These are phyloP conservation scores for Bryoglossum gracile DNA, from an alignment of 495 filamentous ascomycete genomes.

Conservation along the genomic window DNA sequence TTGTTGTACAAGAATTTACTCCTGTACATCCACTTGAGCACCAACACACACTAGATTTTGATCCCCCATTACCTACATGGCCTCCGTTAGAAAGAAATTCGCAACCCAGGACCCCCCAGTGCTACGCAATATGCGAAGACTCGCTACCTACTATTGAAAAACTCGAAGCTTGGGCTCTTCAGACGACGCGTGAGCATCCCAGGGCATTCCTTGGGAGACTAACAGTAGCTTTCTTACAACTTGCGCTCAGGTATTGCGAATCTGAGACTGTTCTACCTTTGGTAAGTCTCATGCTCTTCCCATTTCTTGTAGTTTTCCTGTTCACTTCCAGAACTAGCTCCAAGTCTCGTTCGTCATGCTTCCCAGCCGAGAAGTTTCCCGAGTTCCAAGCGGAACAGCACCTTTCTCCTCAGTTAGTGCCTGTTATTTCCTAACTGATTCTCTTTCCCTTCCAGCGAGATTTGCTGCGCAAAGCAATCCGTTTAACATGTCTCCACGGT, in stretches of 20 bases:
- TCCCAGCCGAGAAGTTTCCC: too few relatives aligned
- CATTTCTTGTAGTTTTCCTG: too few relatives aligned
- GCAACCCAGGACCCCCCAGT: background rate
- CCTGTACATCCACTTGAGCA: background rate
- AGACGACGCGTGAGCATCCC: background rate
- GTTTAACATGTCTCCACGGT: slow-evolving; percentile 4
- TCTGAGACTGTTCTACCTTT: background rate
- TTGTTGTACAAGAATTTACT: background rate
- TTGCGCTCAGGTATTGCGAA: background rate
- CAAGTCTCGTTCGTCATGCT: too few relatives aligned
- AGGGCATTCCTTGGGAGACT: background rate
- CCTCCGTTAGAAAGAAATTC: background rate
- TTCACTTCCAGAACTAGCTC: too few relatives aligned
- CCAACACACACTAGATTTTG: background rate
- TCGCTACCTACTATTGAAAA: background rate
- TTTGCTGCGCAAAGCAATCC: slow-evolving; percentile 3
- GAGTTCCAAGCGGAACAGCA: too few relatives aligned
- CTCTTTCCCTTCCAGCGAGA: slow-evolving; percentile 2
- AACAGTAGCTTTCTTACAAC: background rate
- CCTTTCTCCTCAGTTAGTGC: too few relatives aligned
- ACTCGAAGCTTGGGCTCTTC: slow-evolving; percentile 1
- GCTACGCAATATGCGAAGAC: background rate
- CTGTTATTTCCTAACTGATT: too few relatives aligned
- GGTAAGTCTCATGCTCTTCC: background rate
- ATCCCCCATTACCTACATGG: background rate